These are phyloP conservation scores for Botryotinia calthae DNA, from an alignment of 2,329 filamentous ascomycete species.

Conservation along the genomic window DNA sequence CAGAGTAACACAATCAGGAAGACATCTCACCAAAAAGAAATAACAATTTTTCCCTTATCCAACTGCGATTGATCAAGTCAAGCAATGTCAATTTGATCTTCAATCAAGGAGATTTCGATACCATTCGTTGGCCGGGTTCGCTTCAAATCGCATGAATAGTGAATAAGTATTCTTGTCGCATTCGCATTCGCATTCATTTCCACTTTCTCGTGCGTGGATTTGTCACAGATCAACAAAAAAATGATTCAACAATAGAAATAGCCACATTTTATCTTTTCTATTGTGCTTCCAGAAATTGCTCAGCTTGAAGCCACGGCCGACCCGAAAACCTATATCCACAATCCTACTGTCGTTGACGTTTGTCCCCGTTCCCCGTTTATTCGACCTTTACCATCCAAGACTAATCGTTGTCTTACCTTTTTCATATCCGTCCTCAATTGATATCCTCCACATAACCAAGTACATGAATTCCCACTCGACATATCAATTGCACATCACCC, in stretches of 20 bases:
- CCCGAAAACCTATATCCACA: neutral
- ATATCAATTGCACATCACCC: neutral
- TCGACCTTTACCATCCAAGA: neutral
- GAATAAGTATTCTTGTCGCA: slow-evolving; percentile 1
- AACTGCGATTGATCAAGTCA: neutral
- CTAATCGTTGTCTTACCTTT: slow-evolving; percentile 4
- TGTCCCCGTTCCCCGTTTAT: neutral
- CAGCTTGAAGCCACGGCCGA: slow-evolving; percentile 6
- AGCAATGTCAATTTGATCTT: slow-evolving; percentile 8
- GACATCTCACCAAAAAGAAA: neutral
- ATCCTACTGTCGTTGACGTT: neutral
- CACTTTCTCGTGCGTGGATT: neutral
- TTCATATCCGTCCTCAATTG: neutral
- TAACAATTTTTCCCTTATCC: neutral
- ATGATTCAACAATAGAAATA: slow-evolving; percentile 10
- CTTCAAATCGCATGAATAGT: neutral
- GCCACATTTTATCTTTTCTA: neutral
- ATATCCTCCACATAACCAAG: neutral
- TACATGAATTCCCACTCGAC: neutral
- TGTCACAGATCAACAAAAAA: neutral
- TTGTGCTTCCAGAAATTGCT: slow-evolving; percentile 2
- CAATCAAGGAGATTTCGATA: neutral
- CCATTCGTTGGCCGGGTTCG: neutral
- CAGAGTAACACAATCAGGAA: neutral
- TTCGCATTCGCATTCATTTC: neutral